Evolutionary conservation across 305 asterid genomes (phyloP).

Genomic region (Solanum hybrid): DNA sequence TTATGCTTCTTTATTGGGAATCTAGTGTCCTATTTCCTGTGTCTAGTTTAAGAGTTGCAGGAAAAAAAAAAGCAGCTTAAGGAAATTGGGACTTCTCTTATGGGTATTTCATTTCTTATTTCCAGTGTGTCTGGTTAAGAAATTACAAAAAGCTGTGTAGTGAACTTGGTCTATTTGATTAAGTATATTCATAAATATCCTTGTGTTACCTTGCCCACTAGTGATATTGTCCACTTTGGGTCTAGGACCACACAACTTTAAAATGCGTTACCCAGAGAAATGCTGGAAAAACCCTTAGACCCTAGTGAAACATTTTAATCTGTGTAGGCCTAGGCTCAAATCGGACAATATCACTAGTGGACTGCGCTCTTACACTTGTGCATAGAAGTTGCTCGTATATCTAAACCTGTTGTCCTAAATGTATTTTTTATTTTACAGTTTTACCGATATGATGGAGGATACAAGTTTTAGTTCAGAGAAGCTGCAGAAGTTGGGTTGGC

Average conservation of each 20-base stretch:
- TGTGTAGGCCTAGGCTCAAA: background rate
- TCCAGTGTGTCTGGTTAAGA: background rate
- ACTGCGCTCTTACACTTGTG: background rate
- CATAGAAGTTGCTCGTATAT: background rate
- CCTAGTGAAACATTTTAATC: background rate
- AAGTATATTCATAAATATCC: background rate
- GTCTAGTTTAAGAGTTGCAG: background rate
- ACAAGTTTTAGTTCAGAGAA: constrained; percentile 34
- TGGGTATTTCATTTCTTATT: background rate
- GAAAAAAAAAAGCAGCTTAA: background rate
- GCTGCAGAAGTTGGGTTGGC: constrained; percentile 62
- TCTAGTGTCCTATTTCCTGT: background rate
- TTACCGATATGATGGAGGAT: constrained; percentile 23
- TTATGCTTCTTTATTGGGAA: background rate
- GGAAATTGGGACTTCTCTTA: background rate
- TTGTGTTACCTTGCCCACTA: background rate
- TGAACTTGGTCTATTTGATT: background rate
- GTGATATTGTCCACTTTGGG: background rate
- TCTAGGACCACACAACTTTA: background rate
- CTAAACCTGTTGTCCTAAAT: background rate
- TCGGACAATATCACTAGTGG: background rate
- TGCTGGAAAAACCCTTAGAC: background rate
- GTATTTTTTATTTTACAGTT: constrained; percentile 25
- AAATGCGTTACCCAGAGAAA: background rate
- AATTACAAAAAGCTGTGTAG: background rate